phyloP scores from a whole-genome alignment of 768 basidiomycete genomes.

The Hydnum rufescens region DNA sequence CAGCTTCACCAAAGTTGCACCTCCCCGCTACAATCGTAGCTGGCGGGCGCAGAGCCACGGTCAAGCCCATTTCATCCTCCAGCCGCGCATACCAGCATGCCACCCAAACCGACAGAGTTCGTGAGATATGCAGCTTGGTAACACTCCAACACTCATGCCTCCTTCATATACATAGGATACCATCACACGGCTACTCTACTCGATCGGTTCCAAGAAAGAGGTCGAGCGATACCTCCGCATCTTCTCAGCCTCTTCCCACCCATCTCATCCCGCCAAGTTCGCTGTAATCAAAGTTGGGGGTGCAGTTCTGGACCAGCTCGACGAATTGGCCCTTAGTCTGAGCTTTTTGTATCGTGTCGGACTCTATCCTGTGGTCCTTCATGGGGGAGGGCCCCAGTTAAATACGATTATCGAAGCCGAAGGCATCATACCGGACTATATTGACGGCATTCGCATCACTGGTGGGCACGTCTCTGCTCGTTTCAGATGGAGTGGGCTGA shows the following conservation, averaged over 20 bases:
- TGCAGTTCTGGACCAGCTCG: constrained; percentile 77
- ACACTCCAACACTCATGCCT: too few species aligned
- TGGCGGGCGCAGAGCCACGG: too few species aligned
- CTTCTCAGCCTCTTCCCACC: constrained; percentile 84
- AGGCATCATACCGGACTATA: constrained; percentile 90
- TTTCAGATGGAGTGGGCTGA: background rate
- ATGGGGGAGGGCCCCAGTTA: constrained; percentile 89
- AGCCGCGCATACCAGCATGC: too few species aligned
- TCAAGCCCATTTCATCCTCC: too few species aligned
- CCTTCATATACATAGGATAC: constrained; percentile 66
- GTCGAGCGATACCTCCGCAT: constrained; percentile 97
- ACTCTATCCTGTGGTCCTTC: constrained; percentile 91
- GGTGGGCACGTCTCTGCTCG: constrained; percentile 26
- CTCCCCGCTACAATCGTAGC: too few species aligned
- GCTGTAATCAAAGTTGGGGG: constrained; percentile 98
- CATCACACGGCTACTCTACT: constrained; percentile 89
- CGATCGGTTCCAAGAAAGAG: constrained; percentile 90
- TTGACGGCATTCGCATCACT: constrained; percentile 93
- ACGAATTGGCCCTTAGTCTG: constrained; percentile 84
- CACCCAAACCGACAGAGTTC: too few species aligned
- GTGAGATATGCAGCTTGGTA: too few species aligned
- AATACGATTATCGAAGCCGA: constrained; percentile 86
- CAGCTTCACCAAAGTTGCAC: too few species aligned
- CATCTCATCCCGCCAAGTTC: constrained; percentile 80
- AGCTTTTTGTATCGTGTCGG: constrained; percentile 95